Evolutionary conservation across 306 rosid species (phyloP), one percentile per base, ranked within the genome.

Genomic region (Medicago truncatula): DNA sequence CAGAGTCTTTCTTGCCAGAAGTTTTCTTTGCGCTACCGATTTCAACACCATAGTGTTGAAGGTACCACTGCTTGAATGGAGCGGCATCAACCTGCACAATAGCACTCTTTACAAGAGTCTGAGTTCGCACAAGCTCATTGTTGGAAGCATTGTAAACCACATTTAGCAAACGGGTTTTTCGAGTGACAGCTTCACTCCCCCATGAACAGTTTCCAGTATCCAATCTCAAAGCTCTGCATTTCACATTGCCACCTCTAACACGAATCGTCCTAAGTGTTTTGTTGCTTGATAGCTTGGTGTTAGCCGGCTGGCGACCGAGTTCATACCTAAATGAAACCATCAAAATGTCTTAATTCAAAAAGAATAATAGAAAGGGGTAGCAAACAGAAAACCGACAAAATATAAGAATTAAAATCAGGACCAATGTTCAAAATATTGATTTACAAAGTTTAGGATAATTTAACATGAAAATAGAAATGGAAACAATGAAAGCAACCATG

Each of bases 21-120:
- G 65, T 25, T 61, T 87, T 87, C 83, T 87, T 87, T 17, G 84
- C 84, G 79, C 86, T 82, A 0, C 90, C 88, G 65, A 87, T 47
- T 7, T 87, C 90, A 73, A 87, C 85, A 64, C 88, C 90, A 73
- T 87, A 87, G 64, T 87, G 90, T 77, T 87, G 90, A 54, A 87
- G 88, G 68, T 87, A 87, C 90, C 90, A 87, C 65, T 84, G 90
- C 79, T 87, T 87, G 43, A 87, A 87, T 11, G 90, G 90, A 9
- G 88, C 88, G 34, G 86, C 90, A 87, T 87, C 90, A 4, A 87
- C 88, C 59, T 87, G 88, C 14, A 87, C 88, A 65, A 87, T 87
- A 40, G 90, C 90, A 79, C 88, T 20, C 67, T 76, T 84, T 68
- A 87, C 90, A 20, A 84, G 78, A 17, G 90, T 87, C 75, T 87